A percentile compares a stretch with the other conserved stretches of the same genome.
Conservation (phyloP, 1,284 basidiomycete genomes). For the Xanthoconium separans region DNA sequence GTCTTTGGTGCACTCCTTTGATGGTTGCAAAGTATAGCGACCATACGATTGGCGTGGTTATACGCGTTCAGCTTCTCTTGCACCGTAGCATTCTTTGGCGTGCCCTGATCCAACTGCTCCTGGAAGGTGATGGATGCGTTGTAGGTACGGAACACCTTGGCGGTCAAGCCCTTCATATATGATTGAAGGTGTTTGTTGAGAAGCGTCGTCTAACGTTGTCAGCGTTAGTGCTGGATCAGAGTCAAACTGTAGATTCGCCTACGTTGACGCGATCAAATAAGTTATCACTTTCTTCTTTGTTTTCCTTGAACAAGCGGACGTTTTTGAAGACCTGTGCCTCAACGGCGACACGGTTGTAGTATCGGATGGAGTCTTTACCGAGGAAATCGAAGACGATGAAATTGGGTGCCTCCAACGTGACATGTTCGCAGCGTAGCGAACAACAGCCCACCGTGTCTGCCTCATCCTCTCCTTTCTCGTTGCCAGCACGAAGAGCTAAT, state of each 20-base stretch:
- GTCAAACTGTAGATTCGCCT: constrained; percentile 44
- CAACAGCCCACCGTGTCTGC: constrained; percentile 98
- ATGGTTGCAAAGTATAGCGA: constrained; percentile 98
- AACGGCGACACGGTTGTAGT: constrained; percentile 87
- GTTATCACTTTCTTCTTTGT: constrained; percentile 86
- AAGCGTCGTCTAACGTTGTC: constrained; percentile 60
- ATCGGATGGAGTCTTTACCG: constrained; percentile 97
- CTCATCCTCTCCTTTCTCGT: constrained; percentile 98
- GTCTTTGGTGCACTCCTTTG: constrained; percentile 90
- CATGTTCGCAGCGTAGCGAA: constrained; percentile 91
- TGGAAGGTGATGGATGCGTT: constrained; percentile 97
- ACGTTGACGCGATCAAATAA: constrained; percentile 94
- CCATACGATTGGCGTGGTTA: constrained; percentile 93
- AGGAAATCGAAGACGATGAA: constrained; percentile 92
- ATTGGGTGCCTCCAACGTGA: constrained; percentile 86
- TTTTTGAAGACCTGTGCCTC: constrained; percentile 91
- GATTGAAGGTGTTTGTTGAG: constrained; percentile 89
- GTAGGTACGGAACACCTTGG: constrained; percentile 99
- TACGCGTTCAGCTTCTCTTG: constrained; percentile 95
- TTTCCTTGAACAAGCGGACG: constrained; percentile 85
- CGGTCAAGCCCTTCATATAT: constrained; percentile 95
- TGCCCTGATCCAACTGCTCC: constrained; percentile 76
- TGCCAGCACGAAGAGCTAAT: constrained; percentile 93
- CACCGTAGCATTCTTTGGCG: constrained; percentile 69
- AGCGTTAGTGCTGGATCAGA: constrained; percentile 5